phyloP scores from a whole-genome alignment of 2,329 filamentous ascomycete genomes.

The Hirsutella thompsonii region DNA sequence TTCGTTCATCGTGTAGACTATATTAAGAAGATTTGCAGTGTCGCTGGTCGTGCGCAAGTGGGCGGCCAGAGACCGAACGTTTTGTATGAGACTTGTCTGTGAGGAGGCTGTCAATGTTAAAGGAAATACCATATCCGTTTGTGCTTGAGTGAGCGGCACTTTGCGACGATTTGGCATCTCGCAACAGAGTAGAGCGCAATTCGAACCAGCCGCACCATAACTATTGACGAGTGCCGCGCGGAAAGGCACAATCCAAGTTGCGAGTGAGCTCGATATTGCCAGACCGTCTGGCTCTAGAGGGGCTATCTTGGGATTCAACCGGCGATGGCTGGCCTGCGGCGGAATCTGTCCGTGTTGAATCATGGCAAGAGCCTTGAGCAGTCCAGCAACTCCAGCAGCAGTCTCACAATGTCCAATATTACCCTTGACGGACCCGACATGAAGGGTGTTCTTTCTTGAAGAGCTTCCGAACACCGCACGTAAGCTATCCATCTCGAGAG shows the following conservation, averaged over 20 bases:
- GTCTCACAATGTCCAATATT: constrained; percentile 13
- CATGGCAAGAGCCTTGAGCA: constrained; percentile 20
- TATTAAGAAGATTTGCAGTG: no score
- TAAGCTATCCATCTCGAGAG: constrained; percentile 1
- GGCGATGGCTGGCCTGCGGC: constrained; percentile 12
- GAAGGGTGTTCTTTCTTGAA: no score
- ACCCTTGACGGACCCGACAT: background rate
- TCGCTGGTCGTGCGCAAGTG: no score
- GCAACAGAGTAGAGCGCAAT: constrained; percentile 10
- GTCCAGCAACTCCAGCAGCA: constrained; percentile 14
- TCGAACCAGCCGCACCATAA: constrained; percentile 23
- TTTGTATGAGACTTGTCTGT: background rate
- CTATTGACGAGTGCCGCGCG: constrained; percentile 19
- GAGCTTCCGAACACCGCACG: constrained; percentile 7
- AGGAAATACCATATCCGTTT: no score
- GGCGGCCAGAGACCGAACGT: no score
- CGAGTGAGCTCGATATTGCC: constrained; percentile 1
- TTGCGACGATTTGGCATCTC: background rate
- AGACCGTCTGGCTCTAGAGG: constrained; percentile 6
- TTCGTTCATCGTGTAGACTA: no score
- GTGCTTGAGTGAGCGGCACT: no score
- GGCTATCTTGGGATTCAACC: constrained; percentile 15
- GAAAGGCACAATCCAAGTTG: constrained; percentile 8
- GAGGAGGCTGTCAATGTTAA: background rate
- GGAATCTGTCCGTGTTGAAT: constrained; percentile 12